Evolutionary conservation across 164 flowering plant species (phyloP).

Genomic region (Tetrastigma voinierianum): DNA sequence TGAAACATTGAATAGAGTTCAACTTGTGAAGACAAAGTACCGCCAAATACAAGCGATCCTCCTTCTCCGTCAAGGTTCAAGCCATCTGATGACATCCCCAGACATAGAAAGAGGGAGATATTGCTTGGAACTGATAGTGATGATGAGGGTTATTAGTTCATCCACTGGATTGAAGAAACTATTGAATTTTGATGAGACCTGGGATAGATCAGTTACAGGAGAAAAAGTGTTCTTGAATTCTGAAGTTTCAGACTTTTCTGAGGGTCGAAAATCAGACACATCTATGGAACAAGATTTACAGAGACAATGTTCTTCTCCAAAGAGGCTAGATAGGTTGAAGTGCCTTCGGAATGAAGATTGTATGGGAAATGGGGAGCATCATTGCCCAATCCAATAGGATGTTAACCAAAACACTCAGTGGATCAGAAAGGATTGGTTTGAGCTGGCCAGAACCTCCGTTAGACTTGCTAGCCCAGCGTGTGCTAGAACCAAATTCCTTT

Average conservation of each 20-base stretch:
- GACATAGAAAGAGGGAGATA: constrained; percentile 67
- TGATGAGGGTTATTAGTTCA: constrained; percentile 67
- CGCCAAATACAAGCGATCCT: constrained; percentile 83
- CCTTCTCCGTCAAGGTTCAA: constrained; percentile 90
- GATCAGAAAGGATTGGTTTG: constrained; percentile 73
- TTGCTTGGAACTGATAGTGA: constrained; percentile 61
- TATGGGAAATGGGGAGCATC: constrained; percentile 27
- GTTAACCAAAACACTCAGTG: constrained; percentile 58
- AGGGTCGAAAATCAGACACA: constrained; percentile 13
- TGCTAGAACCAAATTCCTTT: constrained; percentile 55
- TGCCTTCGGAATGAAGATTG: constrained; percentile 36
- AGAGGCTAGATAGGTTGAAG: constrained; percentile 50
- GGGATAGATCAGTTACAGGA: constrained; percentile 13
- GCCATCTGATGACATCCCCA: constrained; percentile 66
- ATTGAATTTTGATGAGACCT: constrained; percentile 26
- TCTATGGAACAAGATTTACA: constrained; percentile 26
- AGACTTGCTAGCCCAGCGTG: constrained; percentile 55
- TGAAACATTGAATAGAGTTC: constrained; percentile 60
- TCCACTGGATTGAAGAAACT: constrained; percentile 61
- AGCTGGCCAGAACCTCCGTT: constrained; percentile 92
- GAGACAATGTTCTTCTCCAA: constrained; percentile 51
- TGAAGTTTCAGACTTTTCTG: constrained; percentile 20
- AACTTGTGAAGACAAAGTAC: constrained; percentile 40
- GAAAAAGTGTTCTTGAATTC: constrained; percentile 12
- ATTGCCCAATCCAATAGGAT: constrained; percentile 20